Evolutionary conservation across 164 flowering plant species (phyloP).

Genomic region (Tinospora cordifolia): DNA sequence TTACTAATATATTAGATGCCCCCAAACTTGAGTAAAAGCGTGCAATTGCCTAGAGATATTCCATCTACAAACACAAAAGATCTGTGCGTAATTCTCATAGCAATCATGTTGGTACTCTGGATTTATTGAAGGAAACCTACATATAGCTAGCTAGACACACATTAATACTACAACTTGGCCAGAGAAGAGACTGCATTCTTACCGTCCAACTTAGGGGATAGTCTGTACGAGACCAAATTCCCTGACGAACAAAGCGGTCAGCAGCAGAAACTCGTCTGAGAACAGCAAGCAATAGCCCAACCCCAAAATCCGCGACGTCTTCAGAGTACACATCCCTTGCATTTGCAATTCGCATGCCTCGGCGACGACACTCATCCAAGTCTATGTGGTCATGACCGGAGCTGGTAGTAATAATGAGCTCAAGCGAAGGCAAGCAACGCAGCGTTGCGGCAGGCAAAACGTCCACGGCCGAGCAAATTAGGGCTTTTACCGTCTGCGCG

Average conservation of each 20-base stretch:
- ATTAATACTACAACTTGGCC: too few species aligned
- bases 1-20: too few species aligned
- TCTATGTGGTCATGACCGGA: conserved; percentile 46
- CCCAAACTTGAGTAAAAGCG: too few species aligned
- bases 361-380: conserved; percentile 35
- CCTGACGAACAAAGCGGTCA: conserved; percentile 18
- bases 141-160: too few species aligned
- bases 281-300: conserved; percentile 33
- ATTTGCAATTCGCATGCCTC: conserved; percentile 38
- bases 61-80: too few species aligned
- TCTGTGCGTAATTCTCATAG: too few species aligned
- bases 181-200: too few species aligned
- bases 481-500: conserved; percentile 23
- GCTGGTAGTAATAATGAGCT: conserved; percentile 25
- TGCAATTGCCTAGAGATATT: too few species aligned
- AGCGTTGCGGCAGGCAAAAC: conserved; percentile 19
- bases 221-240: conserved; percentile 11
- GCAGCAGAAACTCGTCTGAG: conserved; percentile 20
- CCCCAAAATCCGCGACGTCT: conserved; percentile 44
- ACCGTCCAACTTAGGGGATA: conserved; percentile 4
- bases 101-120: too few species aligned
- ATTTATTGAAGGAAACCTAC: too few species aligned
- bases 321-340: conserved; percentile 38
- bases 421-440: conserved; percentile 30
- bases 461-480: conserved; percentile 14